Evolutionary conservation across 148 eudicot species (phyloP).

Genomic region (Cornus controversa): DNA sequence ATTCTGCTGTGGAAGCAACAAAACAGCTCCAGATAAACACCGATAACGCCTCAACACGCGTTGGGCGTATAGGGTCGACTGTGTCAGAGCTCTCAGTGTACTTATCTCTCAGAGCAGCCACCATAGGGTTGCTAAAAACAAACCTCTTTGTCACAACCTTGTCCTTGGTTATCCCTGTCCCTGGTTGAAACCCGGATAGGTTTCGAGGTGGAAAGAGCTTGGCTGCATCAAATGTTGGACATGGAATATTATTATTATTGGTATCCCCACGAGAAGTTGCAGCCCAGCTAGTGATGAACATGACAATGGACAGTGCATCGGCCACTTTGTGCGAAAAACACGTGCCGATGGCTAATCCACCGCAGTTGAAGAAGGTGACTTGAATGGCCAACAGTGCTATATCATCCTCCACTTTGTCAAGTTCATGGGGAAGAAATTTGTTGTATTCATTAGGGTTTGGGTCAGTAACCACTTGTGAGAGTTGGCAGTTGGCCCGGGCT

Average conservation of each 20-base stretch:
- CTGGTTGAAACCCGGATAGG: background rate
- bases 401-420: background rate
- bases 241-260: background rate
- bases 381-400: slow-evolving; percentile 14
- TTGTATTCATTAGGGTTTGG: slow-evolving; percentile 25
- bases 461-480: slow-evolving; percentile 11
- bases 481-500: slow-evolving; percentile 16
- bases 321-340: slow-evolving; percentile 15
- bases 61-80: background rate
- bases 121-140: slow-evolving; percentile 4
- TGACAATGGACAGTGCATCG: slow-evolving; percentile 13
- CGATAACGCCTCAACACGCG: slow-evolving; percentile 6
- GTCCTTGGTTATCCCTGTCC: background rate
- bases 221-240: slow-evolving; percentile 3
- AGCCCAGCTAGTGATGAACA: slow-evolving; percentile 30
- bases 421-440: slow-evolving; percentile 29
- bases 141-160: slow-evolving; percentile 17
- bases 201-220: slow-evolving; percentile 8
- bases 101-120: slow-evolving; percentile 9
- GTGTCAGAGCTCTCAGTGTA: background rate
- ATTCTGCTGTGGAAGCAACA: background rate
- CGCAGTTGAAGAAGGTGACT: slow-evolving; percentile 18
- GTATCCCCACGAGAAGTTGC: background rate
- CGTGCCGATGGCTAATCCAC: slow-evolving; percentile 20
- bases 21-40: slow-evolving; percentile 24